phyloP scores from a whole-genome alignment of 805 yeast genomes.

The Candida taoyuanica region DNA sequence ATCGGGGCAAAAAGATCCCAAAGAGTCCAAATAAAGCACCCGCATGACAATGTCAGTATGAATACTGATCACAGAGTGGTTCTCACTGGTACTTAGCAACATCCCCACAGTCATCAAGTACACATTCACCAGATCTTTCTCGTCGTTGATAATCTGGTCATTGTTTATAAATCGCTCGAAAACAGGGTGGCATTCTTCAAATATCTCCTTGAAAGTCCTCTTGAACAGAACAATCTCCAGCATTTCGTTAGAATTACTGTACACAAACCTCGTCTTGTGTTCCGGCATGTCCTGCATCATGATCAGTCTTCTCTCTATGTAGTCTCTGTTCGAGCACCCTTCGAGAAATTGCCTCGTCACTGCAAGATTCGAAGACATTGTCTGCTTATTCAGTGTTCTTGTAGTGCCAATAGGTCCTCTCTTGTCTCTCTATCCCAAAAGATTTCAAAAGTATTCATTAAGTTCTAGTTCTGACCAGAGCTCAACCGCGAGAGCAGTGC shows the following conservation, averaged over 20 bases:
- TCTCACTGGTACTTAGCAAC: constrained; percentile 33
- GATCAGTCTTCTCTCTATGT: constrained; percentile 9
- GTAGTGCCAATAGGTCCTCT: too few species aligned
- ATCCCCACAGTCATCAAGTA: constrained; percentile 31
- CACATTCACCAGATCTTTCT: constrained; percentile 4
- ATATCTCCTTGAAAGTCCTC: constrained; percentile 25
- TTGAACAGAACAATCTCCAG: constrained; percentile 34
- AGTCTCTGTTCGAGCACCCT: constrained; percentile 6
- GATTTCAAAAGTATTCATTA: too few species aligned
- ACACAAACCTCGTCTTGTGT: constrained; percentile 9
- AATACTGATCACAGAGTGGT: constrained; percentile 29
- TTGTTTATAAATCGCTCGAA: constrained; percentile 10
- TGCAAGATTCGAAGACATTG: neutral
- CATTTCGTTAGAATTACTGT: constrained; percentile 3
- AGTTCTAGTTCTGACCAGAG: too few species aligned
- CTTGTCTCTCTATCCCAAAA: too few species aligned
- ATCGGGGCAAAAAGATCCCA: neutral
- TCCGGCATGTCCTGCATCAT: constrained; percentile 12
- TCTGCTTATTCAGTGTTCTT: too few species aligned
- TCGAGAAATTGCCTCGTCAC: constrained; percentile 12
- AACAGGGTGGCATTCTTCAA: constrained; percentile 29
- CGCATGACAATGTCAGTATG: constrained; percentile 27
- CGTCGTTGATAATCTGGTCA: constrained; percentile 10
- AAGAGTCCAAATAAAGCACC: constrained; percentile 5
- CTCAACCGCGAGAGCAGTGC: too few species aligned